A percentile compares a stretch with the other conserved stretches of the same genome.
phyloP scores from a whole-genome alignment of 257 asterid species.

The Verbena officinalis region DNA sequence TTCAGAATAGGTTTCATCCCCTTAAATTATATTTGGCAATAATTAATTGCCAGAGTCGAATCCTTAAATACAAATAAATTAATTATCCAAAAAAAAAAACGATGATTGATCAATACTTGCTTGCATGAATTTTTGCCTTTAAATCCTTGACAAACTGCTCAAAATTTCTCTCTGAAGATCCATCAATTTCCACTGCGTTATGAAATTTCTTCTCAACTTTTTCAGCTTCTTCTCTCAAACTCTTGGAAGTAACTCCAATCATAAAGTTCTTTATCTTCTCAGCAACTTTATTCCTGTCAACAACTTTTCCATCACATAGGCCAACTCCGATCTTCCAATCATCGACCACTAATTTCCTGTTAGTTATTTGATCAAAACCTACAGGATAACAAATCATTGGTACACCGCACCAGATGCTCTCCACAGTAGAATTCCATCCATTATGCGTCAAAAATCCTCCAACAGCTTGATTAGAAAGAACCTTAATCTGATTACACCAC shows the following conservation, averaged over 20 bases:
- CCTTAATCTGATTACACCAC: conserved; percentile 50
- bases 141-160: conserved; percentile 37
- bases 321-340: conserved; percentile 55
- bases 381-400: conserved; percentile 63
- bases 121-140: conserved; percentile 11
- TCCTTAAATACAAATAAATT: background rate
- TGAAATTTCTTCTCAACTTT: conserved; percentile 25
- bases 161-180: conserved; percentile 36
- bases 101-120: background rate
- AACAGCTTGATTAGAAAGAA: conserved; percentile 37
- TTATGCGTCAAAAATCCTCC: conserved; percentile 64
- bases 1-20: no score
- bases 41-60: no score
- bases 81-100: no score
- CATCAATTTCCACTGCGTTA: conserved; percentile 29
- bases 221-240: conserved; percentile 35
- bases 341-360: conserved; percentile 51
- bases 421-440: conserved; percentile 61
- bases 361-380: conserved; percentile 44
- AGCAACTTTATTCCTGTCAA: conserved; percentile 37
- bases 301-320: conserved; percentile 40
- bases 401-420: conserved; percentile 54
- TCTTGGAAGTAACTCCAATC: conserved; percentile 30
- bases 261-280: conserved; percentile 38
- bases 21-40: no score